Conservation (phyloP, 2,329 filamentous ascomycete species). For the Ascosphaera aggregata region DNA sequence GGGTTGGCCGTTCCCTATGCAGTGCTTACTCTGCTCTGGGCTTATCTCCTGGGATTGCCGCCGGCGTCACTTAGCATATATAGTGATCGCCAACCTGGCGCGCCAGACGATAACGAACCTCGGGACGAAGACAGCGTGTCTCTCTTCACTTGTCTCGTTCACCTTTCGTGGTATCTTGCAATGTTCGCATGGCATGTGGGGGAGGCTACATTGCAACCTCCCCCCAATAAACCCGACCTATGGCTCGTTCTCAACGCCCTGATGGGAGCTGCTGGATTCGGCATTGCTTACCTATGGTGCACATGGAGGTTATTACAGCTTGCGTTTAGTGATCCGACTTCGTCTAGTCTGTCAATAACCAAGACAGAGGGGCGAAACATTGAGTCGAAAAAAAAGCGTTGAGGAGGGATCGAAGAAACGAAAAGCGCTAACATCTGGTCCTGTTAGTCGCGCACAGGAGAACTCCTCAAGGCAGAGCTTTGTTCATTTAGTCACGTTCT, state of each 20-base stretch:
- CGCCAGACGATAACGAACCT: slow-evolving; percentile 16
- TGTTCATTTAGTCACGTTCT: no score
- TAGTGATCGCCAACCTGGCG: slow-evolving; percentile 21
- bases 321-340: slow-evolving; percentile 6
- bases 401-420: no score
- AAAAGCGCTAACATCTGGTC: no score
- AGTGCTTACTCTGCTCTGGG: slow-evolving; percentile 69
- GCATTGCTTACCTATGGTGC: slow-evolving; percentile 80
- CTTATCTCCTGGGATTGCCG: slow-evolving; percentile 70
- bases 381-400: no score
- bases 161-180: slow-evolving; percentile 48
- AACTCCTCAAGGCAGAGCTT: no score
- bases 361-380: no score
- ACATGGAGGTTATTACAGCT: slow-evolving; percentile 34
- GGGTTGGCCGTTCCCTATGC: slow-evolving; percentile 65
- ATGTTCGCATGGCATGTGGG: slow-evolving; percentile 67
- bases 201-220: slow-evolving; percentile 45
- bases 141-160: slow-evolving; percentile 43
- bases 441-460: no score
- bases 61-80: slow-evolving; percentile 51
- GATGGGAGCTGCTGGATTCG: slow-evolving; percentile 65
- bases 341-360: slow-evolving; percentile 2
- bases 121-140: slow-evolving; percentile 15
- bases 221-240: slow-evolving; percentile 61
- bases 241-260: slow-evolving; percentile 87